phyloP scores from a whole-genome alignment of 768 basidiomycete genomes.

The Podaxis sp. region DNA sequence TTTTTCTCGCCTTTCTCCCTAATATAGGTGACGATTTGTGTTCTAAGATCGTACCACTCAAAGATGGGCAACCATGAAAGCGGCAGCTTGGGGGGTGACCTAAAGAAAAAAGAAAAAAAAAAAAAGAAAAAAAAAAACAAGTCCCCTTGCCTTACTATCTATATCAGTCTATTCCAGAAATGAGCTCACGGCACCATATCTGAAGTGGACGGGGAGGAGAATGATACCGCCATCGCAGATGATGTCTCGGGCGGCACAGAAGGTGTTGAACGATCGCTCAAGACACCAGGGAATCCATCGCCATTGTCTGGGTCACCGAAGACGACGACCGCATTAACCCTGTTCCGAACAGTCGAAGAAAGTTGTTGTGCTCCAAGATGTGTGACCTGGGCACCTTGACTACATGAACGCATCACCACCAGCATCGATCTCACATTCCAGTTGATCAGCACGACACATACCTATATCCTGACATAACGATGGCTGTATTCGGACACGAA shows the following conservation, averaged over 20 bases:
- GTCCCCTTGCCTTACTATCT: background rate
- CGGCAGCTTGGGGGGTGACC: conserved; percentile 1
- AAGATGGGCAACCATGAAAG: conserved; percentile 6
- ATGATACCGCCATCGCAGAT: conserved; percentile 25
- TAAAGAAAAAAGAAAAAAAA: too few relatives aligned
- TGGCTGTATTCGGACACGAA: conserved; percentile 27
- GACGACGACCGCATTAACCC: conserved; percentile 15
- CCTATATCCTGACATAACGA: conserved; percentile 33
- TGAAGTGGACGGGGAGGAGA: conserved; percentile 22
- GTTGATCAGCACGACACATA: background rate
- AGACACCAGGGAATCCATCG: conserved; percentile 22
- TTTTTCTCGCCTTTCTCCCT: background rate
- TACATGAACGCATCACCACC: conserved; percentile 6
- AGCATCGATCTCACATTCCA: background rate
- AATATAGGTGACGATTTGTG: background rate
- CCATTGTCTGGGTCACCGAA: conserved; percentile 30
- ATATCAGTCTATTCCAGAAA: background rate
- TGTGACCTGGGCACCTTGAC: conserved; percentile 23
- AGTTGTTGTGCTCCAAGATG: conserved; percentile 14
- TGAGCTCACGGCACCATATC: conserved; percentile 17
- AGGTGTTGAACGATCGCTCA: conserved; percentile 21
- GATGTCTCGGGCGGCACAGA: conserved; percentile 27
- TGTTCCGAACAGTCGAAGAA: conserved; percentile 13
- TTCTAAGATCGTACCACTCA: background rate
- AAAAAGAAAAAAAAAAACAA: background rate